These are phyloP conservation scores for Neopestalotiopsis rosae DNA, from an alignment of 2,329 filamentous ascomycete species.

Conservation along the genomic window DNA sequence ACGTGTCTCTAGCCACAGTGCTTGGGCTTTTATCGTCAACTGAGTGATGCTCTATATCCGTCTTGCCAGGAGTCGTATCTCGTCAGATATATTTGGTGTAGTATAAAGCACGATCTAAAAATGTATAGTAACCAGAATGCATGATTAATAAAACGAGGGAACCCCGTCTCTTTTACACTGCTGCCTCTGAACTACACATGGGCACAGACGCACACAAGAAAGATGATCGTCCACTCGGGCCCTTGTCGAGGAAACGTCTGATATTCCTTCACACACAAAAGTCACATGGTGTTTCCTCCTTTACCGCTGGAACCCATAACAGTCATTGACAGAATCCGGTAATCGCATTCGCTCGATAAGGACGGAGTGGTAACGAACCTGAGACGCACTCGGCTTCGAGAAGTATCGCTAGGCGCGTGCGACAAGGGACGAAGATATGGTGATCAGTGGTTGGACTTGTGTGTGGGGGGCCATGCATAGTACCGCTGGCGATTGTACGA, in stretches of 20 bases:
- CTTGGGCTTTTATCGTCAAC: not conserved
- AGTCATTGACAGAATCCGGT: not conserved
- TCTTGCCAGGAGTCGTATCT: not conserved
- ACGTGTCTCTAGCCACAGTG: not conserved
- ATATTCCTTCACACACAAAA: not conserved
- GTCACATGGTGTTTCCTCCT: too few relatives aligned
- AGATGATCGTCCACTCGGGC: not conserved
- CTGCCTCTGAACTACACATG: not conserved
- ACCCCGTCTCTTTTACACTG: not conserved
- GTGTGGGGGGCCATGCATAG: too few relatives aligned
- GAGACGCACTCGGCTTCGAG: not conserved
- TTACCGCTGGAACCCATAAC: not conserved
- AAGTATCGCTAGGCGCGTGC: not conserved
- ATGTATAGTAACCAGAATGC: not conserved
- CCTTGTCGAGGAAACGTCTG: constrained; percentile 9
- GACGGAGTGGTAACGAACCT: not conserved
- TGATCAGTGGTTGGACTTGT: not conserved
- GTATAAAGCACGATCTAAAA: not conserved
- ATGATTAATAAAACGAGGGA: not conserved
- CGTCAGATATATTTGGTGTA: not conserved
- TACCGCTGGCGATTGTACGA: too few relatives aligned
- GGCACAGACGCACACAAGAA: not conserved
- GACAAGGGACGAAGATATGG: not conserved
- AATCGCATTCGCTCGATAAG: not conserved
- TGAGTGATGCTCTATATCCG: not conserved